Evolutionary conservation across 495 filamentous ascomycete species (phyloP).

Genomic region (Daldinia bambusicola): DNA sequence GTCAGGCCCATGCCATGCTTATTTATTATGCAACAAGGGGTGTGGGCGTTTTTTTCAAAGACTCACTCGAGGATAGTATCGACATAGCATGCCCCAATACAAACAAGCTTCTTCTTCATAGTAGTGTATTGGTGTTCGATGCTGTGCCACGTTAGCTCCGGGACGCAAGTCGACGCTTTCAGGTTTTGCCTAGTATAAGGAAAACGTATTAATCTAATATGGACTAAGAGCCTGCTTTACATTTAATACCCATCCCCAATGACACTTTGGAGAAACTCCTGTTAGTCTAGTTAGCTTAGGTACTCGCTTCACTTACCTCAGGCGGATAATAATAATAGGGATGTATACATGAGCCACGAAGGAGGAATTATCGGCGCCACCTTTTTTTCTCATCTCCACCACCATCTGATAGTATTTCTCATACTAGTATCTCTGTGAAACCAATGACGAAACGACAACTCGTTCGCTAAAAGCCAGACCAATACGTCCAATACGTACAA

Average conservation of each 20-base stretch:
- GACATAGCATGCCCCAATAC: constrained; percentile 72
- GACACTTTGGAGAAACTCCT: too few relatives aligned
- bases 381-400: constrained; percentile 15
- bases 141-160: constrained; percentile 40
- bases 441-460: constrained; percentile 18
- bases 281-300: too few relatives aligned
- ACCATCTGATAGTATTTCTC: constrained; percentile 1
- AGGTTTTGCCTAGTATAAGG: neutral
- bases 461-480: constrained; percentile 12
- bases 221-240: too few relatives aligned
- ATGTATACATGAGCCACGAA: constrained; percentile 29
- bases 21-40: constrained; percentile 32
- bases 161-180: constrained; percentile 29
- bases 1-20: constrained; percentile 33
- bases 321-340: constrained; percentile 6
- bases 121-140: constrained; percentile 23
- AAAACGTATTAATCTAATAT: constrained; percentile 16
- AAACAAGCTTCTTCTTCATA: constrained; percentile 61
- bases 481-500: neutral
- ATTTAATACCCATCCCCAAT: too few relatives aligned
- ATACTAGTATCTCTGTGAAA: constrained; percentile 19
- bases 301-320: neutral
- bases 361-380: constrained; percentile 19
- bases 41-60: neutral
- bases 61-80: constrained; percentile 75